phyloP scores from a whole-genome alignment of 2,329 filamentous ascomycete species.

The Xylaria sp. region DNA sequence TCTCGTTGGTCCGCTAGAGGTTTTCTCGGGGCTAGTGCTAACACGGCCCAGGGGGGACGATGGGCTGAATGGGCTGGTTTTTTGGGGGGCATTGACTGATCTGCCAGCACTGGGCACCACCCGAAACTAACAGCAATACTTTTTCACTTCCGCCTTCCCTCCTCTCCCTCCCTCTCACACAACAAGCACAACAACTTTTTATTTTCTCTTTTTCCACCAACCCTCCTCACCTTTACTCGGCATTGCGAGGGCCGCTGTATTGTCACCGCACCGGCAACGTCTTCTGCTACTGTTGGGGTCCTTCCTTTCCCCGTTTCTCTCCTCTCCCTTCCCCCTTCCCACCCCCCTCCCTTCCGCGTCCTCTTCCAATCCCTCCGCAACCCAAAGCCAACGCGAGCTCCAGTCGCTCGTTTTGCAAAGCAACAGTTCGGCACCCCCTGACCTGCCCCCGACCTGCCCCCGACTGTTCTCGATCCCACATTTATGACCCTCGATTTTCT shows the following conservation, averaged over 20 bases:
- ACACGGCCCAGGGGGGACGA: not conserved
- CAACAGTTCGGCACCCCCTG: slow-evolving; percentile 19
- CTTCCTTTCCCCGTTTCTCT: slow-evolving; percentile 3
- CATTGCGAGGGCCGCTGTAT: slow-evolving; percentile 4
- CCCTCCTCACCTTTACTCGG: slow-evolving; percentile 14
- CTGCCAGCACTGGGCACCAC: slow-evolving; percentile 17
- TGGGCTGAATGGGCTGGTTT: too few species aligned
- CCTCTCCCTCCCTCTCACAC: slow-evolving; percentile 23
- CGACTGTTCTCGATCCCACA: slow-evolving; percentile 15
- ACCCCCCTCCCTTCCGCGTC: slow-evolving; percentile 6
- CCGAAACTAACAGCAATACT: slow-evolving; percentile 23
- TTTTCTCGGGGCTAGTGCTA: not conserved
- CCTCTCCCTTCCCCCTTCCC: not conserved
- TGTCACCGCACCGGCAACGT: not conserved
- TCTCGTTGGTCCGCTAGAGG: not conserved
- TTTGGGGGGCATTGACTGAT: slow-evolving; percentile 8
- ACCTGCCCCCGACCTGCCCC: not conserved
- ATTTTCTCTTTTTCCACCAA: slow-evolving; percentile 22
- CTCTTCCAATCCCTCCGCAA: slow-evolving; percentile 16
- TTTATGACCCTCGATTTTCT: slow-evolving; percentile 13
- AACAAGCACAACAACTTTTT: slow-evolving; percentile 15
- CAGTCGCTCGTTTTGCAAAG: slow-evolving; percentile 23
- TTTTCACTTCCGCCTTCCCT: slow-evolving; percentile 18
- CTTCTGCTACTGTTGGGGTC: not conserved
- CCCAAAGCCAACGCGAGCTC: slow-evolving; percentile 18